Percentiles rank a stretch among this genome's conserved stretches.
Conservation (phyloP, 2,329 filamentous ascomycete genomes). For the Hyphodiscus sp. region DNA sequence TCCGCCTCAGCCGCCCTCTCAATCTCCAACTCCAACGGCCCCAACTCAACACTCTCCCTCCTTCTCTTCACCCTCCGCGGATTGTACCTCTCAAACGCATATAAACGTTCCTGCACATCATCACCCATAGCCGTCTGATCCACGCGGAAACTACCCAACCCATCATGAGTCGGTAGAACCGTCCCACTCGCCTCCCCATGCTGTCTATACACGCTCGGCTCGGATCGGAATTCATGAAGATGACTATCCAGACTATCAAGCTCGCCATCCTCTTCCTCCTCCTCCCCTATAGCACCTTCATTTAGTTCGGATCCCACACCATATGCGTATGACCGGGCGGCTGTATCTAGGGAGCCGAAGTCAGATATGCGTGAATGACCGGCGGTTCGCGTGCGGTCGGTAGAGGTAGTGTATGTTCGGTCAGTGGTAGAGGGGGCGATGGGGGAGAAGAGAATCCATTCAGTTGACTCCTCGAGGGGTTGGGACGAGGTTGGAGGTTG, state of each 20-base stretch:
- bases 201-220: constrained; percentile 31
- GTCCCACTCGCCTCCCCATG: constrained; percentile 34
- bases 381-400: constrained; percentile 56
- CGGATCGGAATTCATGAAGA: constrained; percentile 76
- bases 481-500: constrained; percentile 25
- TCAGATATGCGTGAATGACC: constrained; percentile 72
- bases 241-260: constrained; percentile 92
- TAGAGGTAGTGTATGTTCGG: constrained; percentile 61
- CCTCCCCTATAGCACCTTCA: constrained; percentile 53
- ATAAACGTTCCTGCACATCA: constrained; percentile 75
- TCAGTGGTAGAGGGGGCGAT: constrained; percentile 60
- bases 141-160: constrained; percentile 75
- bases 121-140: constrained; percentile 46
- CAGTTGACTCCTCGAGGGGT: constrained; percentile 67
- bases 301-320: constrained; percentile 50
- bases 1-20: constrained; percentile 60
- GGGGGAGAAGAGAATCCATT: constrained; percentile 95
- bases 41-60: constrained; percentile 47
- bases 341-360: constrained; percentile 69
- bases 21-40: constrained; percentile 45
- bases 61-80: constrained; percentile 56
- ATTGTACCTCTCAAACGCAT: constrained; percentile 83
- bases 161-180: constrained; percentile 87
- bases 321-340: constrained; percentile 52
- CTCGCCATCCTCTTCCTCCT: constrained; percentile 69